Evolutionary conservation across 139 green algal genomes (phyloP), one percentile per base, ranked within the genome.

Genomic region (Zygnema cylindricum): DNA sequence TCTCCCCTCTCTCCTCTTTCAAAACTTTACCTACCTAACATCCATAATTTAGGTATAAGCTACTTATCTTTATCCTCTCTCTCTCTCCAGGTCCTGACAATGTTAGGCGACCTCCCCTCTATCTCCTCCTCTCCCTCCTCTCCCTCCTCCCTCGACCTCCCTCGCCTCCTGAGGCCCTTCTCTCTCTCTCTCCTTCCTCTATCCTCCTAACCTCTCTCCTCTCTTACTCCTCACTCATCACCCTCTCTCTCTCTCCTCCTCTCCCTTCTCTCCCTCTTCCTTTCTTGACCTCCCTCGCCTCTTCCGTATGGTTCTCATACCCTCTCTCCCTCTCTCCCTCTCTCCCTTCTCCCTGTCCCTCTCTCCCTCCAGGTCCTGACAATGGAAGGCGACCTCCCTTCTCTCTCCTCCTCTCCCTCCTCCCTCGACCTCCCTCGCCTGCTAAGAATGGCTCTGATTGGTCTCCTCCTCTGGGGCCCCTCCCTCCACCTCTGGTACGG

Each of bases 401-500:
- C 36, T 11, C 36, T 42, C 71, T 55, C 36, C 11, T 7, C 2
- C 22, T 2, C 77, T 22, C 77, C 77, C 16, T 22, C 2, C 2
- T 25, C 3, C 2, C 16, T 87, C 40, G 85, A 90, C 55, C 35
- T 76, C 23, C 39, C 32, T 35, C 41, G 85, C 32, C 78, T 69
- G 2, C 36, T 39, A 2, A 77, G 85, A 41, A 90, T 90, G 85
- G 78, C 85, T 41, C 49, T 7, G 0, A 36, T 89, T 25, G 85
- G 85, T 41, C 78, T 90, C 38, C 82, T 88, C 22, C 42, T 90
- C 23, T 89, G 54, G 11, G 85, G 85, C 0, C 85, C 85, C 36
- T 81, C 78, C 16, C 78, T 90, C 1, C 85, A 90, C 33, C n/a
- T 86, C 23, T 90, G 85, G 85, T 90, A 88, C 54, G 42, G 33